Percentiles rank a stretch among this genome's conserved stretches.
Evolutionary conservation across 805 yeast genomes (phyloP).

Genomic region (Metschnikowia lochheadii): DNA sequence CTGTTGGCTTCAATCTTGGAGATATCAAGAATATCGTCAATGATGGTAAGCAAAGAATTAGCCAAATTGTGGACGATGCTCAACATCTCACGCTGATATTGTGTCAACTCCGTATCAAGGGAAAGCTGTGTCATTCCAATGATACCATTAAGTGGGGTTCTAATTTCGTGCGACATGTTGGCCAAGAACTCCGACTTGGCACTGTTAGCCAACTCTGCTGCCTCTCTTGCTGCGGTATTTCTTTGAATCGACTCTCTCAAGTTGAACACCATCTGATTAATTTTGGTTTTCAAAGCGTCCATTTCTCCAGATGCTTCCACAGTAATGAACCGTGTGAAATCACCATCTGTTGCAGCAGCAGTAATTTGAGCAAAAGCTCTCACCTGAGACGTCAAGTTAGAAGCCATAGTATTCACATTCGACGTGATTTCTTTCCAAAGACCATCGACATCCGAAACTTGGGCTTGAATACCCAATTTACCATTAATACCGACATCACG

Average conservation of each 20-base stretch:
- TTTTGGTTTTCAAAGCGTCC: conserved; percentile 64
- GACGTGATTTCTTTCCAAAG: conserved; percentile 89
- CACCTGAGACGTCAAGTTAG: conserved; percentile 88
- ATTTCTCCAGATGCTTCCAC: conserved; percentile 92
- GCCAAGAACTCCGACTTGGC: conserved; percentile 90
- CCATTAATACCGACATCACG: conserved; percentile 93
- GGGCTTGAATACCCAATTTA: conserved; percentile 88
- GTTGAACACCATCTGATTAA: conserved; percentile 62
- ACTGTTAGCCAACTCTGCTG: conserved; percentile 85
- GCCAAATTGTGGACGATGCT: conserved; percentile 86
- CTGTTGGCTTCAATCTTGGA: conserved; percentile 91
- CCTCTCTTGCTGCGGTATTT: conserved; percentile 90
- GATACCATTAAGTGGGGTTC: conserved; percentile 92
- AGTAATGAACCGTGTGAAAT: conserved; percentile 82
- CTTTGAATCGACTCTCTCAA: conserved; percentile 86
- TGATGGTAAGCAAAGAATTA: conserved; percentile 77
- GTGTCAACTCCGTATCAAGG: conserved; percentile 82
- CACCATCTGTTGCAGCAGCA: conserved; percentile 93
- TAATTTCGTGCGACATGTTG: conserved; percentile 76
- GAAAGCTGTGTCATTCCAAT: conserved; percentile 91
- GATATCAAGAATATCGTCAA: conserved; percentile 86
- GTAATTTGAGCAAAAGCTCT: conserved; percentile 92
- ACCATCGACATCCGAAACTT: conserved; percentile 86
- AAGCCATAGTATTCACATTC: conserved; percentile 90
- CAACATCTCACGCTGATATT: conserved; percentile 88